Evolutionary conservation across 768 basidiomycete genomes (phyloP), one percentile per base, ranked within the genome.

Genomic region (Boletellus sp.): DNA sequence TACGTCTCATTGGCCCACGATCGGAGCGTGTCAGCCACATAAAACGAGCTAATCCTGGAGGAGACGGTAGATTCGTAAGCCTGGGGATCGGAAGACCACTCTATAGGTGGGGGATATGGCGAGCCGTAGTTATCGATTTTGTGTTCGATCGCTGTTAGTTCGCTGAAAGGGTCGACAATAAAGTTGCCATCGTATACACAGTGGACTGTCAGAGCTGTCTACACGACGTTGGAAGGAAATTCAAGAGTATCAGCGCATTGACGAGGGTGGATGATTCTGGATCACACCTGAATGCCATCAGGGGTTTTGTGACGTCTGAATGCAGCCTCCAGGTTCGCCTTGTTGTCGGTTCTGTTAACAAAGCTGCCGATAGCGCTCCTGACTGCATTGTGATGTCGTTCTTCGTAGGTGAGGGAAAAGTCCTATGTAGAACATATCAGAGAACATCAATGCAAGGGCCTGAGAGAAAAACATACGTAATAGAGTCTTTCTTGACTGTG

Each of bases 401-500:
- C 28, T n/a, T 49, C 4, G 26, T 47, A 57, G 11, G 22, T 31
- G 34, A 57, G 50, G 24, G 40, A 22, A 13, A 46, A 45, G 35
- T 37, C 32, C 56, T 57, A 39, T 32, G n/a, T 6, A 8, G 2
- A 11, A 17, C 12, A 15, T 8, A 15, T 43, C 4, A 40, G 33
- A 26, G 24, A 38, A 17, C 13, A 35, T 47, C 22, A 34, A 20
- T 12, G 22, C 19, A 23, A 15, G 19, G 20, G 23, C 6, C 4
- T 16, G 17, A 32, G 20, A 37, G 35, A 45, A 16, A 16, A 4
- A 20, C 45, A 9, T 43, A 58, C 56, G 31, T 45, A 58, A 52
- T 53, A 32, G 45, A 28, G 28, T 11, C 41, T 20, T 10, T 24
- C 52, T 46, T 64, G 45, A 34, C 20, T n/a, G 19, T 58, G 52